These are phyloP conservation scores for Wallacemonas rigidus DNA, from an alignment of 208 protist species.

Conservation along the genomic window DNA sequence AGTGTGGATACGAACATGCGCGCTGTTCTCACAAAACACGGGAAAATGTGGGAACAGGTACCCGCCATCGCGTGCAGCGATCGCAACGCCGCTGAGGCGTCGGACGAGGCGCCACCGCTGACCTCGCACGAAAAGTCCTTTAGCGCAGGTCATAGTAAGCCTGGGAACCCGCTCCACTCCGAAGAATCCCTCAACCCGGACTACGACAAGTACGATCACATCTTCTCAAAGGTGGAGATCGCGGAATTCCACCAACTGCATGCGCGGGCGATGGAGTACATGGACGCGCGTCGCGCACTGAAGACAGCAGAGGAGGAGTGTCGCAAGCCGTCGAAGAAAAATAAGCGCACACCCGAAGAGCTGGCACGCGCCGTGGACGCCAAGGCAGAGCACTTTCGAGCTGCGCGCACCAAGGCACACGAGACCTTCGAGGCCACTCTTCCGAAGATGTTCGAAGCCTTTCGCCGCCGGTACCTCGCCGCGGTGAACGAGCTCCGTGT, in stretches of 20 bases:
- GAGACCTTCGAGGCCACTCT: not conserved
- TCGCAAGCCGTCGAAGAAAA: slow-evolving; percentile 15
- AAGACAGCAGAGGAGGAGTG: slow-evolving; percentile 8
- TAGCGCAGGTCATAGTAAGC: not conserved
- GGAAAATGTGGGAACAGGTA: not conserved
- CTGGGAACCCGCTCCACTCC: slow-evolving; percentile 3
- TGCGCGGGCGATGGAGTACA: not conserved
- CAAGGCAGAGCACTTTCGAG: not conserved
- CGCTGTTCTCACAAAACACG: not conserved
- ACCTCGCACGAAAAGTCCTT: slow-evolving; percentile 7
- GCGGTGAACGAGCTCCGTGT: slow-evolving; percentile 4
- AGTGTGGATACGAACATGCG: not conserved
- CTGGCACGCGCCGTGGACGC: slow-evolving; percentile 7
- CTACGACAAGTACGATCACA: slow-evolving; percentile 1
- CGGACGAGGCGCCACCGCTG: not conserved
- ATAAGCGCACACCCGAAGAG: slow-evolving; percentile 3
- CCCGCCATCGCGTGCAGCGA: not conserved
- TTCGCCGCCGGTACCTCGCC: not conserved
- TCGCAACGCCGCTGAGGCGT: not conserved
- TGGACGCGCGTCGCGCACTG: not conserved
- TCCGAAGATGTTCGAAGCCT: not conserved
- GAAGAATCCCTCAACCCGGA: not conserved
- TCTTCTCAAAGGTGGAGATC: not conserved
- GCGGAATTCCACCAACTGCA: slow-evolving; percentile 10
- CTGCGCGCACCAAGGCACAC: not conserved